phyloP scores from a whole-genome alignment of 805 yeast genomes.

The Candida michaelii region DNA sequence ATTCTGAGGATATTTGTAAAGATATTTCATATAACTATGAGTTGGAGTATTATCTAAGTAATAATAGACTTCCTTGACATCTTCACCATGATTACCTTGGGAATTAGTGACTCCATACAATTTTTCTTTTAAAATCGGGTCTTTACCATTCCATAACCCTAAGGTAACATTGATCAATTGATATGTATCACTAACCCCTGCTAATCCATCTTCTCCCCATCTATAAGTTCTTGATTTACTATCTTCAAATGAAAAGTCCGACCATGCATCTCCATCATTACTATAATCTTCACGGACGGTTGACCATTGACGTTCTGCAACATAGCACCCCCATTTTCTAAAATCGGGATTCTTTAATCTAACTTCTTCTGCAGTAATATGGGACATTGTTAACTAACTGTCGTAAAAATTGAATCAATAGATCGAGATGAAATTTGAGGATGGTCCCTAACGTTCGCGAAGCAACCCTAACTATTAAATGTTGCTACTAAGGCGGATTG shows the following conservation, averaged over 20 bases:
- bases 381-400: not conserved
- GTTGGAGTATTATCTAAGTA: conserved; percentile 91
- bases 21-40: conserved; percentile 86
- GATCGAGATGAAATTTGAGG: conserved; percentile 1
- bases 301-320: conserved; percentile 87
- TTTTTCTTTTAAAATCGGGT: conserved; percentile 79
- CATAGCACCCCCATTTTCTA: conserved; percentile 90
- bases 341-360: conserved; percentile 46
- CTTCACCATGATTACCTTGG: conserved; percentile 96
- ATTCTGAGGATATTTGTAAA: conserved; percentile 89
- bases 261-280: conserved; percentile 86
- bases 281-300: conserved; percentile 89
- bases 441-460: not conserved
- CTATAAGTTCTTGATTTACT: conserved; percentile 78
- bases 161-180: conserved; percentile 74
- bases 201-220: conserved; percentile 96
- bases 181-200: conserved; percentile 84
- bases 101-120: conserved; percentile 87
- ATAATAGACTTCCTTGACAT: conserved; percentile 82
- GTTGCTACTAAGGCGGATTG: no score
- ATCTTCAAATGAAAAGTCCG: conserved; percentile 81
- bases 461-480: not conserved
- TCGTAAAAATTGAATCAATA: not conserved
- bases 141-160: conserved; percentile 91
- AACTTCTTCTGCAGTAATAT: conserved; percentile 36